Evolutionary conservation across 257 asterid genomes (phyloP), one percentile per base, ranked within the genome.

Genomic region (Solanum ossicruentum): DNA sequence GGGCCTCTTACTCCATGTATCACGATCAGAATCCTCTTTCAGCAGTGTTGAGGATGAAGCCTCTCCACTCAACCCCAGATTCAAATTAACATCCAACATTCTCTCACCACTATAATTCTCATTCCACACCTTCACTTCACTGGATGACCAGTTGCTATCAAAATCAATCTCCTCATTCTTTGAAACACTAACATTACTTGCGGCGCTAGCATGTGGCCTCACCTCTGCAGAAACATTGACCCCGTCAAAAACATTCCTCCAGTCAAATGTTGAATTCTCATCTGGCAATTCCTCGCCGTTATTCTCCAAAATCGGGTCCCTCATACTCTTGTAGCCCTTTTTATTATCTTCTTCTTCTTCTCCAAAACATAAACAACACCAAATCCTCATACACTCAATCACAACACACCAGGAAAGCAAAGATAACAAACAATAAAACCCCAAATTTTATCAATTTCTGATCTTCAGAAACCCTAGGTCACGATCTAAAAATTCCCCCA

Each of bases 341-440:
- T 72, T 36, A 66, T 10, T 18, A 58, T 87, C 39, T 63, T 92
- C 94, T 84, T 87, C 95, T 86, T 87, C 91, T 84, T 84, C 93
- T 78, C 93, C 95, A 81, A 95, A 94, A 89, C 98, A 97, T 16
- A 87, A 88, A 87, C 91, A 93, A 89, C 95, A 92, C 94, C 98
- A 91, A 90, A 92, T 92, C 95, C 89, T 93, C 99, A 97, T 93
- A 93, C 94, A 96, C 87, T 57, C 88, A 15, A 88, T 55, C 90
- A 43, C 82, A 87, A 56, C 70, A 66, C 83, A 67, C 86, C 47
- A 39, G 17, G 12, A 67, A 12, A 20, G 61, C 84, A 47, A 39
- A 17, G 15, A 57, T 7, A n/a, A 28, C 16, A 26, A 66, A 11
- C 12, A 83, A 26, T 45, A 54, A 23, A 8, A 83, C 83, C 32